Percentiles rank a stretch among this genome's conserved stretches.
Conservation (phyloP, 2,329 filamentous ascomycete genomes). For the Arthroderma sp. region DNA sequence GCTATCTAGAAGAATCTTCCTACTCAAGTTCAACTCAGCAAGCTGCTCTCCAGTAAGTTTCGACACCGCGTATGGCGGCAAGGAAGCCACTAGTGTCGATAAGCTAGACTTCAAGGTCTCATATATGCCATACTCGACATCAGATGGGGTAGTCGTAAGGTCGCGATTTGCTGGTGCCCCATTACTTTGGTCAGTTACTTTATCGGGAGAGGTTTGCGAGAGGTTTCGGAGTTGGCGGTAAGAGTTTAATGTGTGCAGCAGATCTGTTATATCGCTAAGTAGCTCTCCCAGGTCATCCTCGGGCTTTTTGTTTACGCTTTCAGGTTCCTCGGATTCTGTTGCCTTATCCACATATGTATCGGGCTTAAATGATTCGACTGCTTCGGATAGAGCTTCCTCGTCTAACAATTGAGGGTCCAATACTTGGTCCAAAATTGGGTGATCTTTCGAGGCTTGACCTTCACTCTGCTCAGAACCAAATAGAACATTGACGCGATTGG, state of each 20-base stretch:
- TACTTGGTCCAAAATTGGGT: conserved; percentile 14
- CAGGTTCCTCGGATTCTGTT: conserved; percentile 18
- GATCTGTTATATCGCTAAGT: conserved; percentile 46
- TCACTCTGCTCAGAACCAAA: conserved; percentile 19
- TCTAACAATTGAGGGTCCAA: conserved; percentile 19
- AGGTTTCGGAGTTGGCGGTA: conserved; percentile 51
- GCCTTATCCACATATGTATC: conserved; percentile 17
- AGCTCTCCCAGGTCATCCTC: conserved; percentile 40
- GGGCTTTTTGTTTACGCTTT: conserved; percentile 20
- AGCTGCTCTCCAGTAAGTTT: conserved; percentile 77
- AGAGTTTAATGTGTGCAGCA: conserved; percentile 50
- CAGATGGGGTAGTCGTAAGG: conserved; percentile 36
- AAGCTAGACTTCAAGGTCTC: conserved; percentile 65
- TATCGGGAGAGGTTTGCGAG: conserved; percentile 12
- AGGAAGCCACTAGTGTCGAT: conserved; percentile 56
- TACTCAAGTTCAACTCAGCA: conserved; percentile 71
- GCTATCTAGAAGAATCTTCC: conserved; percentile 59
- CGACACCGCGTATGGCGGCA: conserved; percentile 76
- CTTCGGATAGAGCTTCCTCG: conserved; percentile 31
- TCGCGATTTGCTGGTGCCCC: conserved; percentile 25
- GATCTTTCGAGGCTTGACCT: not conserved
- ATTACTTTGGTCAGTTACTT: conserved; percentile 10
- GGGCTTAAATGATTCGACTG: conserved; percentile 32
- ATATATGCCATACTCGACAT: conserved; percentile 50
- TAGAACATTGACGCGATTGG: conserved; percentile 27